Base-by-base conservation (phyloP, 2,329 filamentous ascomycete species). In the Microdochium nivale region DNA sequence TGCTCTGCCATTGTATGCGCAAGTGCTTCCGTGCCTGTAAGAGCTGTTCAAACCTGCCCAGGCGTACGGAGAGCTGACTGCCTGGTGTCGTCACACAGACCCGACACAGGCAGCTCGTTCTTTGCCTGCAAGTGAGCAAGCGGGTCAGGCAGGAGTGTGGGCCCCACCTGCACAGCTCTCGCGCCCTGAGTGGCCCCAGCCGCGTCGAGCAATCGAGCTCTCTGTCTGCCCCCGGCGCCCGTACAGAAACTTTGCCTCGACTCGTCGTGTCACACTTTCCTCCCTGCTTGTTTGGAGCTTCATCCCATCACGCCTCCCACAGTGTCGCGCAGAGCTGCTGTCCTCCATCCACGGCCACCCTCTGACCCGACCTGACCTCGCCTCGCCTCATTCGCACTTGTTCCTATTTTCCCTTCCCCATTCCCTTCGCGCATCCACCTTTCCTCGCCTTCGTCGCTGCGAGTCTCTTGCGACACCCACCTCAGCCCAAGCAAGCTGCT, bases 251-350 rank as follows among this genome's bases (percentile, higher is more conserved):
- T n/a, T n/a, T n/a, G n/a, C n/a, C n/a, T n/a, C n/a, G n/a, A n/a
- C n/a, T n/a, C n/a, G n/a, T n/a, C n/a, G n/a, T n/a, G n/a, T n/a
- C n/a, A 40, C 35, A 40, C 35, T 40, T 33, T 37, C 7, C 5
- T 14, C 14, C 16, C 16, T 37, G 33, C 33, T 14, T 24, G 40
- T 49, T 49, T 49, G 32, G n/a, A 27, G 44, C 35, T 46, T 5
- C 30, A 24, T n/a, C 24, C 49, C 49, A 32, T 47, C 49, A 51
- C 49, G 32, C 46, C 19, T 25, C 40, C 21, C 40, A 44, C 16
- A 44, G 40, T 19, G 40, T 44, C 40, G 40, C 40, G 7, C 40
- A 44, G 40, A 44, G 40, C 21, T 44, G 40, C 40, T 19, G 40
- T 19, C 40, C 5, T 30, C 19, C 40, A 44, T 44, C 40, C 40